Base-by-base conservation (phyloP, 2,329 filamentous ascomycete species). In the Aspergillus sp. region DNA sequence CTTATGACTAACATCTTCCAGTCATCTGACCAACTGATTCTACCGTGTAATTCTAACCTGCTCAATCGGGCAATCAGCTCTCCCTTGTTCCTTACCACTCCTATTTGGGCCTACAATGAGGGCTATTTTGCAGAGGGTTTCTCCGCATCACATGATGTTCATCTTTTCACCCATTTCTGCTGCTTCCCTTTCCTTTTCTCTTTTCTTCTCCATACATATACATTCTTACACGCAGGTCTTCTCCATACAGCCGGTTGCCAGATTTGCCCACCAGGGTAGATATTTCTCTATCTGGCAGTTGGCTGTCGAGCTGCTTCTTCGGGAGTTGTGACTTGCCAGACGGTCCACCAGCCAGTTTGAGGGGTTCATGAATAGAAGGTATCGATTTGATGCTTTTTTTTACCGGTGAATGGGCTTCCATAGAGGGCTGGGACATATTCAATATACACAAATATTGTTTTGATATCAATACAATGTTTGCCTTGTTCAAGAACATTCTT, bases 361-460 rank as follows among this genome's bases (percentile, higher is more conserved):
- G 78, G 78, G 74, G 76, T 70, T 70, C 75, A 76, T 74, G 76
- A 76, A 67, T 65, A 60, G 62, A 64, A 62, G 61, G 59, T 59
- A 59, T 36, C 32, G 0, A 32, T 32, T 32, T 2, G 51, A 58
- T 66, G 59, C 57, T 61, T 38, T 52, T 9, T 9, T 60, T 38
- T 48, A 12, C 57, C 53, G 60, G 63, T 78, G 77, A 69, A 69
- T 80, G 77, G 75, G 71, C 75, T 75, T 78, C 78, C 77, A 80
- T 80, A 80, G 76, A 78, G 70, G 67, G 68, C 72, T 79, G 78
- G 77, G 67, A 80, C 77, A n/a, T n/a, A n/a, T n/a, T n/a, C n/a
- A n/a, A n/a, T n/a, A n/a, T n/a, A n/a, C n/a, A n/a, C n/a, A n/a
- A n/a, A n/a, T n/a, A n/a, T n/a, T n/a, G n/a, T n/a, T n/a, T n/a